Percentiles rank a stretch among this genome's conserved stretches.
Conservation (phyloP, 2,329 filamentous ascomycete genomes). For the Alternaria postmessia region DNA sequence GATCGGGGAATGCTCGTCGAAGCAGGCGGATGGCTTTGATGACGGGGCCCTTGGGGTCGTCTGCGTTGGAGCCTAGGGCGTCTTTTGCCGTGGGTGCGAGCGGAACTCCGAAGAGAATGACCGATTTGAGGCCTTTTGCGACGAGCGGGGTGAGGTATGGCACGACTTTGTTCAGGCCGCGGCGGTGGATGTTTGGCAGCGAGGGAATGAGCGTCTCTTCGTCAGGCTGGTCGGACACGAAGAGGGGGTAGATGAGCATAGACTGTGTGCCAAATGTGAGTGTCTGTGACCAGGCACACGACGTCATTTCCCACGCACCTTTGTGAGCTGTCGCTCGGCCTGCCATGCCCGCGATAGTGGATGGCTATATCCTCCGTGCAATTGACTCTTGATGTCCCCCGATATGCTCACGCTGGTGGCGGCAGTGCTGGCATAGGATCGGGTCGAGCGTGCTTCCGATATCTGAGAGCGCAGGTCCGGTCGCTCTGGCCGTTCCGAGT, state of each 20-base stretch:
- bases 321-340: slow-evolving; percentile 62
- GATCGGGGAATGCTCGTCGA: slow-evolving; percentile 82
- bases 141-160: slow-evolving; percentile 87
- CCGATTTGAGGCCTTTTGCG: slow-evolving; percentile 86
- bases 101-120: slow-evolving; percentile 96
- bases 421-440: slow-evolving; percentile 61
- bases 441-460: slow-evolving; percentile 57
- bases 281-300: neutral
- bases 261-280: slow-evolving; percentile 68
- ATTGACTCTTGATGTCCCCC: slow-evolving; percentile 61
- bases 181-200: slow-evolving; percentile 87
- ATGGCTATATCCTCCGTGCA: slow-evolving; percentile 62
- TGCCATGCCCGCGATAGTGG: slow-evolving; percentile 61
- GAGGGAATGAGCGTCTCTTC: slow-evolving; percentile 91
- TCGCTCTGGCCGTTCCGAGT: slow-evolving; percentile 46
- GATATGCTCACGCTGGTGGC: slow-evolving; percentile 62
- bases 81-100: slow-evolving; percentile 84
- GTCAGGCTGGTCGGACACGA: slow-evolving; percentile 92
- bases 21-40: slow-evolving; percentile 86
- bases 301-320: slow-evolving; percentile 42
- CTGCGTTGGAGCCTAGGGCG: slow-evolving; percentile 86
- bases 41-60: slow-evolving; percentile 91
- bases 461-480: slow-evolving; percentile 56
- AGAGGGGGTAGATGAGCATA: slow-evolving; percentile 98
- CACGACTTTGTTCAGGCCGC: slow-evolving; percentile 85